Evolutionary conservation across 257 asterid genomes (phyloP).

Genomic region (Prunella vulgaris): DNA sequence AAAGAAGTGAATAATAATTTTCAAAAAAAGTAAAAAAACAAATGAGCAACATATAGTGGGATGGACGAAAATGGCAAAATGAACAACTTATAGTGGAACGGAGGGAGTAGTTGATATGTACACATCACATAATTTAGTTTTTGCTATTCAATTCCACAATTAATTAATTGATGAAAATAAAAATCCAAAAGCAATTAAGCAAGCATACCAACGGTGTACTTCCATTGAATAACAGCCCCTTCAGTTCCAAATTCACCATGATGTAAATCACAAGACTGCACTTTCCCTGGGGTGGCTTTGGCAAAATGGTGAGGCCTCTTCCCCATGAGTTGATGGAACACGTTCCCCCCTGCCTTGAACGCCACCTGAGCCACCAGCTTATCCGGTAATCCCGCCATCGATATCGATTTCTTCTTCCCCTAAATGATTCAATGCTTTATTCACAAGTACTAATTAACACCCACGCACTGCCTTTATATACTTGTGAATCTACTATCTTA

Average conservation of each 20-base stretch:
- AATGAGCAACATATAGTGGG: too few relatives aligned
- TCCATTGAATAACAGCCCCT: constrained; percentile 27
- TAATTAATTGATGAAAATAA: neutral
- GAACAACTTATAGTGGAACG: too few relatives aligned
- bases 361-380: constrained; percentile 21
- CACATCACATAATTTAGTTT: too few relatives aligned
- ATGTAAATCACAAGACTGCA: constrained; percentile 26
- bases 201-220: constrained; percentile 20
- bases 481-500: neutral
- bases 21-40: too few relatives aligned
- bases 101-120: too few relatives aligned
- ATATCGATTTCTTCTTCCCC: neutral
- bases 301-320: constrained; percentile 27
- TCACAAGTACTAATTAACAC: too few relatives aligned
- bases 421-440: too few relatives aligned
- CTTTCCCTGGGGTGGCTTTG: constrained; percentile 17
- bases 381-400: constrained; percentile 17
- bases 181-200: neutral
- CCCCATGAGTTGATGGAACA: constrained; percentile 19
- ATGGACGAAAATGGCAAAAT: too few relatives aligned
- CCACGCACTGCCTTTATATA: neutral
- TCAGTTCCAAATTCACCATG: constrained; percentile 24
- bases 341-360: constrained; percentile 30
- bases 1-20: too few relatives aligned
- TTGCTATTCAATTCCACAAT: too few relatives aligned